Evolutionary conservation across 805 yeast species (phyloP).

Genomic region (Saccharomyces mikatae): DNA sequence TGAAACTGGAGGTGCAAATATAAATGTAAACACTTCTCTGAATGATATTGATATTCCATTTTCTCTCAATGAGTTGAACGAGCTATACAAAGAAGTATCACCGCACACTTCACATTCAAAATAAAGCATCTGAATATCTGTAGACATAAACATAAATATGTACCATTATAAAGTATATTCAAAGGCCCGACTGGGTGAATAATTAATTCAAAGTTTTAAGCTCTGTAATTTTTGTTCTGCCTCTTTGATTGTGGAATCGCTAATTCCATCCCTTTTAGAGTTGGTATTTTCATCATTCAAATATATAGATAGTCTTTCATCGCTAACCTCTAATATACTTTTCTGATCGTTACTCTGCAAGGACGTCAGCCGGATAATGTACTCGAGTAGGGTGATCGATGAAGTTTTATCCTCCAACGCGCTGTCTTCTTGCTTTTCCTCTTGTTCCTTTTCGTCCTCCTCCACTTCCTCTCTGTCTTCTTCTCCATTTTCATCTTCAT

Average conservation of each 20-base stretch:
- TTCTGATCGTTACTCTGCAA: slow-evolving; percentile 53
- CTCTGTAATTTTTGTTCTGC: neutral
- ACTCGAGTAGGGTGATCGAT: slow-evolving; percentile 54
- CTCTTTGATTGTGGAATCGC: neutral
- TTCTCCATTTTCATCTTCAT: slow-evolving; percentile 19
- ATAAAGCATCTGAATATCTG: neutral
- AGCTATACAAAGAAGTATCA: neutral
- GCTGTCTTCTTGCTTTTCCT: slow-evolving; percentile 7
- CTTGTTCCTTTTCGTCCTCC: slow-evolving; percentile 26
- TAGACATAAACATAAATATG: neutral
- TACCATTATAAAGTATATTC: neutral
- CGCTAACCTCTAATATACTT: slow-evolving; percentile 47
- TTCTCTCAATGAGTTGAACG: neutral
- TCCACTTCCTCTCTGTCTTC: slow-evolving; percentile 8
- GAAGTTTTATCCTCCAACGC: slow-evolving; percentile 26
- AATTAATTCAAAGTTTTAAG: neutral
- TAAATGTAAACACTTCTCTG: neutral
- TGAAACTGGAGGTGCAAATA: neutral
- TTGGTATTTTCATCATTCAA: slow-evolving; percentile 46
- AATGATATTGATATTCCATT: neutral
- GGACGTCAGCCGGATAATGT: slow-evolving; percentile 49
- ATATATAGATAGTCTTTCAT: slow-evolving; percentile 56
- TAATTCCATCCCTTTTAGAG: slow-evolving; percentile 9
- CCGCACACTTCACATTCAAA: neutral
- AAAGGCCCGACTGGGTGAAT: neutral